These are phyloP conservation scores for Magnaporthiopsis rhizophila DNA, from an alignment of 2,329 filamentous ascomycete genomes.

Conservation along the genomic window DNA sequence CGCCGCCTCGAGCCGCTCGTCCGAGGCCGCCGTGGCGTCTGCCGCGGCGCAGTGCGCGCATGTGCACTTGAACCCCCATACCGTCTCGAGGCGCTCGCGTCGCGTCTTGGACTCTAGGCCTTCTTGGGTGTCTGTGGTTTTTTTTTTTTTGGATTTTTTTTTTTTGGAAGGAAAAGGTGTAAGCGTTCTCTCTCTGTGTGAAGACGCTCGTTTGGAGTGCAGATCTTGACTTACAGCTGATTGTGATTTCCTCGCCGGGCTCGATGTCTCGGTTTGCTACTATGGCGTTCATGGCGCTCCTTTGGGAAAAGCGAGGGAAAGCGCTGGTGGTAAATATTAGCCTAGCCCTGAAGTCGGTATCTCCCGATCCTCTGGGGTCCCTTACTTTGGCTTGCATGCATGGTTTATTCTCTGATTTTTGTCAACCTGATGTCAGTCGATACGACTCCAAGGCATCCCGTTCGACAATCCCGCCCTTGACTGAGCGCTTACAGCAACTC, in stretches of 20 bases:
- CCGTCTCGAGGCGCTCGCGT: constrained; percentile 16
- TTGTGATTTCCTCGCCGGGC: constrained; percentile 19
- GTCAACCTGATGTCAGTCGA: not conserved
- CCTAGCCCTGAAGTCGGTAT: too few species aligned
- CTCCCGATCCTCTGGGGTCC: not conserved
- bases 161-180: too few species aligned
- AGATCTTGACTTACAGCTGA: constrained; percentile 15
- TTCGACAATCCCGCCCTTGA: too few species aligned
- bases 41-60: constrained; percentile 45
- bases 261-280: constrained; percentile 15
- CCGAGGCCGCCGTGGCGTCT: constrained; percentile 26
- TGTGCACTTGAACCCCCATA: constrained; percentile 26
- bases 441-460: too few species aligned
- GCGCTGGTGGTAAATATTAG: constrained; percentile 15
- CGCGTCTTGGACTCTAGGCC: constrained; percentile 15
- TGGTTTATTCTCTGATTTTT: constrained; percentile 23
- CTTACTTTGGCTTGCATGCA: constrained; percentile 27
- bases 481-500: not conserved
- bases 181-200: not conserved
- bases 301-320: constrained; percentile 22
- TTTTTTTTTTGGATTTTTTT: too few species aligned
- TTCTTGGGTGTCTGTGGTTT: constrained; percentile 12
- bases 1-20: constrained; percentile 22
- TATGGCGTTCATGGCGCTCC: constrained; percentile 15
- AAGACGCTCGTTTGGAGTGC: not conserved